These are phyloP conservation scores for Argentina anserina DNA, from an alignment of 306 rosid species.

Conservation along the genomic window DNA sequence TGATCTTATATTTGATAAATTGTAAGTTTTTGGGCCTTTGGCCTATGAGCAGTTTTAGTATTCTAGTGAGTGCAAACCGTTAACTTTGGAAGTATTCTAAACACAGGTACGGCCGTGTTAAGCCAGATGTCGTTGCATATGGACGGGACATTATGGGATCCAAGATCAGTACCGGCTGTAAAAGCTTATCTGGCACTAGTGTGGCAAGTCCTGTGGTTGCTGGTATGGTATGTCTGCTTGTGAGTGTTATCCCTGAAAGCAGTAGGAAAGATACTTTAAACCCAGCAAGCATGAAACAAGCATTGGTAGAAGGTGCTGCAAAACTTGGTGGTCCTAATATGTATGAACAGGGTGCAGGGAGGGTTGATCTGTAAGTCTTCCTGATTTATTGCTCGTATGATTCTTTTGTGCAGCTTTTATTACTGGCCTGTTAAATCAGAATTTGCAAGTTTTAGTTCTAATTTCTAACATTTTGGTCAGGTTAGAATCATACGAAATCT, in stretches of 20 bases:
- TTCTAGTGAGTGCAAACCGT: conserved; percentile 1
- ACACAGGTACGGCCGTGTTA: conserved; percentile 86
- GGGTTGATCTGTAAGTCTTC: conserved; percentile 86
- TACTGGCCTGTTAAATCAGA: neutral
- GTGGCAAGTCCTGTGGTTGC: conserved; percentile 99
- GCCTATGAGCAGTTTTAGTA: conserved; percentile 18
- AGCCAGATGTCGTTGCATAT: conserved; percentile 96
- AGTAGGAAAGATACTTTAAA: conserved; percentile 63
- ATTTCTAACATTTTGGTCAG: conserved; percentile 43
- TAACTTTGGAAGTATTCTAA: conserved; percentile 2
- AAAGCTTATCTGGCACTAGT: conserved; percentile 96
- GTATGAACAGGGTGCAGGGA: conserved; percentile 98
- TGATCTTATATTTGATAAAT: neutral
- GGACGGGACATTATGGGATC: conserved; percentile 99
- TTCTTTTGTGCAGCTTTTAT: neutral
- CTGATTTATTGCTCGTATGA: conserved; percentile 10
- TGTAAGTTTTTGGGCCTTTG: neutral
- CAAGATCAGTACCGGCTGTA: conserved; percentile 89
- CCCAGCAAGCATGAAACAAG: conserved; percentile 99
- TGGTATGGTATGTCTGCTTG: conserved; percentile 94
- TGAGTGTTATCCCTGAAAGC: conserved; percentile 78
- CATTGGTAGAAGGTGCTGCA: conserved; percentile 95
- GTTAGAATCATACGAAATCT: conserved; percentile 90
- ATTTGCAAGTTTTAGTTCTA: conserved; percentile 8
- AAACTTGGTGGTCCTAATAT: conserved; percentile 84